phyloP scores from a whole-genome alignment of 148 eudicot species.

The Silene latifolia region DNA sequence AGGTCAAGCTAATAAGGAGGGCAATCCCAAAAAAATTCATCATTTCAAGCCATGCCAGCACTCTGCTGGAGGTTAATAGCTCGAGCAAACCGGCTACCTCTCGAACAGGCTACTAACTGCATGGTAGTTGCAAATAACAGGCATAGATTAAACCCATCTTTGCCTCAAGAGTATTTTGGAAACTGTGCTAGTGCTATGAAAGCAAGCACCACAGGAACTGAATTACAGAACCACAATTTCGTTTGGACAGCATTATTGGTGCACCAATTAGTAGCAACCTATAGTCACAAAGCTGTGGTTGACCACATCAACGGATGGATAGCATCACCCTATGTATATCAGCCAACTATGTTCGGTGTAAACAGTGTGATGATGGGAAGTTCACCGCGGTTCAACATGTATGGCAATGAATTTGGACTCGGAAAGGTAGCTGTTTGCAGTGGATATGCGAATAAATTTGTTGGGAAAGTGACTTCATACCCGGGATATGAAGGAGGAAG shows the following conservation, averaged over 20 bases:
- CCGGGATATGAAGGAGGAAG: constrained; percentile 59
- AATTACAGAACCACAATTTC: constrained; percentile 40
- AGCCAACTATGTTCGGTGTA: no score
- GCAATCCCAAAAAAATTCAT: constrained; percentile 14
- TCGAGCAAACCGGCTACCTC: constrained; percentile 35
- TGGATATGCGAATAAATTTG: constrained; percentile 52
- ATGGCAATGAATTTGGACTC: constrained; percentile 74
- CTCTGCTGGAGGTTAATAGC: constrained; percentile 55
- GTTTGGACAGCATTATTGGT: constrained; percentile 42
- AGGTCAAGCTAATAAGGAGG: constrained; percentile 21
- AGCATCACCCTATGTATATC: constrained; percentile 5
- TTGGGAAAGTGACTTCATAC: constrained; percentile 51
- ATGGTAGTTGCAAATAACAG: constrained; percentile 54
- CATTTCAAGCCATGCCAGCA: constrained; percentile 26
- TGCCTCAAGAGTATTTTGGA: constrained; percentile 57
- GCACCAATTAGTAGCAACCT: constrained; percentile 42
- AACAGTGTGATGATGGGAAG: constrained; percentile 44
- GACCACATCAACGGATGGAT: background rate
- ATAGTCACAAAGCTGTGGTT: constrained; percentile 23
- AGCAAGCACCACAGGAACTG: constrained; percentile 22
- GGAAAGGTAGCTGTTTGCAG: constrained; percentile 55
- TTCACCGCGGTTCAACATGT: constrained; percentile 74
- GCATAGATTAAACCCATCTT: constrained; percentile 49
- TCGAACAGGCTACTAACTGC: constrained; percentile 39
- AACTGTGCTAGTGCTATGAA: constrained; percentile 39